These are phyloP conservation scores for Cynara cardunculus DNA, from an alignment of 129 eudicot genomes.

Conservation along the genomic window DNA sequence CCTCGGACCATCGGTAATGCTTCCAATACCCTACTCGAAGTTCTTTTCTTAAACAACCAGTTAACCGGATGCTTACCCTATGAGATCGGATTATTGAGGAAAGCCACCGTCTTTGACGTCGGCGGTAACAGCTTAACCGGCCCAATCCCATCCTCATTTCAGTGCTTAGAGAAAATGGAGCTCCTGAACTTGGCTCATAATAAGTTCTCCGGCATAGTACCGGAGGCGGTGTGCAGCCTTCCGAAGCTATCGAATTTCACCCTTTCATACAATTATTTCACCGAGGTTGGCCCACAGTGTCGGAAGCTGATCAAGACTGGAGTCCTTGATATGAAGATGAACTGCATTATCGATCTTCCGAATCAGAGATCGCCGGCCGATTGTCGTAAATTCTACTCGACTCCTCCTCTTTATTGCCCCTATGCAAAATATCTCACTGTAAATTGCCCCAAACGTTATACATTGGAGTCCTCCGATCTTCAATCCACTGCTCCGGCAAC, in stretches of 20 bases:
- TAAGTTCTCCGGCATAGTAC: conserved; percentile 28
- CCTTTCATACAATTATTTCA: conserved; percentile 38
- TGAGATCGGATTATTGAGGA: conserved; percentile 33
- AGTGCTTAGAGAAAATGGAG: conserved; percentile 32
- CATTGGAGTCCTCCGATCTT: conserved; percentile 4
- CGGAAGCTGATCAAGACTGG: conserved; percentile 17
- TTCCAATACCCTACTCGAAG: conserved; percentile 25
- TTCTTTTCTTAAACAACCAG: conserved; percentile 35
- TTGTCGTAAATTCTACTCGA: conserved; percentile 30
- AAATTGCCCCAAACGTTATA: conserved; percentile 15
- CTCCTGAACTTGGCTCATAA: conserved; percentile 37
- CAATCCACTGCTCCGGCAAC: neutral
- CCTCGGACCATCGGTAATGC: conserved; percentile 35
- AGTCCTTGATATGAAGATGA: conserved; percentile 37
- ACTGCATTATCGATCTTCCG: conserved; percentile 46
- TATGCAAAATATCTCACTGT: conserved; percentile 3
- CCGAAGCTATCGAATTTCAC: conserved; percentile 30
- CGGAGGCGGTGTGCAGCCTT: conserved; percentile 36
- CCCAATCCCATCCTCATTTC: conserved; percentile 40
- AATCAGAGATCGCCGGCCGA: conserved; percentile 37
- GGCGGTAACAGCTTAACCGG: conserved; percentile 35
- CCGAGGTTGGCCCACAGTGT: conserved; percentile 39
- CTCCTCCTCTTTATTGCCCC: conserved; percentile 21
- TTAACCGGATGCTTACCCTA: conserved; percentile 42
- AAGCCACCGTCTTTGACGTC: conserved; percentile 31